These are phyloP conservation scores for Corymbia maculata DNA, from an alignment of 345 rosid species.

Conservation along the genomic window DNA sequence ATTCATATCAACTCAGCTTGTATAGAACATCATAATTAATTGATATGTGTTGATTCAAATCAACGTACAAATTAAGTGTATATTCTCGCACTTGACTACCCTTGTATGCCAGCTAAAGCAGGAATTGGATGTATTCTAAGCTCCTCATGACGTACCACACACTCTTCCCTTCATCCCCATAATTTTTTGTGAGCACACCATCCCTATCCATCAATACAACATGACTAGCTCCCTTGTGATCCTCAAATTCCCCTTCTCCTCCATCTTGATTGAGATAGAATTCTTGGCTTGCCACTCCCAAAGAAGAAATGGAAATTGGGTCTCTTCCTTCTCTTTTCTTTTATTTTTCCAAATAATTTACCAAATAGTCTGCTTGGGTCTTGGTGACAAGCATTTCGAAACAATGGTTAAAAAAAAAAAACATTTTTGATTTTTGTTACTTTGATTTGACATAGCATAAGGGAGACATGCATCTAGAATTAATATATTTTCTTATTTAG, in stretches of 20 bases:
- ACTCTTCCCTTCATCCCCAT: background rate
- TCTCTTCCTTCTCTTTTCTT: background rate
- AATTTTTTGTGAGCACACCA: background rate
- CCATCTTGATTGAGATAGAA: background rate
- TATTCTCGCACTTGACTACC: background rate
- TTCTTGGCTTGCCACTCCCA: background rate
- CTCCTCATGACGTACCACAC: background rate
- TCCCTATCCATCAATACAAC: background rate
- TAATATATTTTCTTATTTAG: too few species aligned
- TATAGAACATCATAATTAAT: background rate
- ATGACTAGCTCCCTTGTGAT: background rate
- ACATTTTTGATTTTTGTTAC: fast-evolving
- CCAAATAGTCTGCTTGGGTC: fast-evolving
- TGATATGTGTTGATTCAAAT: background rate
- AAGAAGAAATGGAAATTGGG: background rate
- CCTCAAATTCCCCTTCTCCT: background rate
- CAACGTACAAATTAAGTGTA: background rate
- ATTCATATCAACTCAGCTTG: background rate
- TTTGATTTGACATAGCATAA: fast-evolving
- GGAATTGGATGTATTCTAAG: background rate
- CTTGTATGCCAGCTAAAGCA: background rate
- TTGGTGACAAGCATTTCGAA: background rate
- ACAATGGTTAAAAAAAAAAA: fast-evolving
- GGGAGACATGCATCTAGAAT: fast-evolving
- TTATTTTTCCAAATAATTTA: background rate